Evolutionary conservation across 306 rosid species (phyloP), one percentile per base, ranked within the genome.

Genomic region (Amphicarpaea edgeworthii): DNA sequence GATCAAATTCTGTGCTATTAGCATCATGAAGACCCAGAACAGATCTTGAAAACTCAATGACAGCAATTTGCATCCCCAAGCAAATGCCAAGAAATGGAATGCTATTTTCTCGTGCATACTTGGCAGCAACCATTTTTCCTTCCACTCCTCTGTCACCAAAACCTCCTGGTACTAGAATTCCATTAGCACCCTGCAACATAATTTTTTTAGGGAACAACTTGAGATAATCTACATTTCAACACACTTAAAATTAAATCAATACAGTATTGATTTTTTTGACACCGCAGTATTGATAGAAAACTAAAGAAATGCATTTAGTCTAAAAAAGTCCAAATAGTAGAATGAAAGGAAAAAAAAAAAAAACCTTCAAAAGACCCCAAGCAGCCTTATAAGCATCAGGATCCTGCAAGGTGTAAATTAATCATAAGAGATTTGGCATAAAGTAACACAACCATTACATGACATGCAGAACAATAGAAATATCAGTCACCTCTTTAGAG

Each of bases 21-120:
- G 96, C 96, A 80, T 91, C 91, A 46, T 55, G 79, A 49, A 93
- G 73, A 83, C 93, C 88, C 8, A 91, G 88, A 69, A 91, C 87
- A 78, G 93, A 93, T 70, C 86, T 85, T 26, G 98, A 89, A 80
- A 84, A 85, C 69, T 93, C 98, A 77, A 93, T 87, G 67, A 93
- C 98, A 78, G 98, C 97, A 73, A 86, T 82, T 83, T 91, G 97
- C 98, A 93, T 88, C 80, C 98, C 97, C 43, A 91, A 81, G 81
- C 97, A 93, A 70, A 93, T 91, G 62, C 97, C 98, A 2, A 93
- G 86, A 79, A 19, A 93, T 0, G 97, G 98, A 85, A 93, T 82
- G 63, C 64, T 83, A 4, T 88, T 91, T 83, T 91, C 97, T 66
- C 97, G 82, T 20, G 97, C 98, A 83, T 89, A 86, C 78, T 87